Percentiles rank a stretch among this genome's conserved stretches.
Evolutionary conservation across 352 stramenopile genomes (phyloP).

Genomic region (Globisporangium takayamanum): DNA sequence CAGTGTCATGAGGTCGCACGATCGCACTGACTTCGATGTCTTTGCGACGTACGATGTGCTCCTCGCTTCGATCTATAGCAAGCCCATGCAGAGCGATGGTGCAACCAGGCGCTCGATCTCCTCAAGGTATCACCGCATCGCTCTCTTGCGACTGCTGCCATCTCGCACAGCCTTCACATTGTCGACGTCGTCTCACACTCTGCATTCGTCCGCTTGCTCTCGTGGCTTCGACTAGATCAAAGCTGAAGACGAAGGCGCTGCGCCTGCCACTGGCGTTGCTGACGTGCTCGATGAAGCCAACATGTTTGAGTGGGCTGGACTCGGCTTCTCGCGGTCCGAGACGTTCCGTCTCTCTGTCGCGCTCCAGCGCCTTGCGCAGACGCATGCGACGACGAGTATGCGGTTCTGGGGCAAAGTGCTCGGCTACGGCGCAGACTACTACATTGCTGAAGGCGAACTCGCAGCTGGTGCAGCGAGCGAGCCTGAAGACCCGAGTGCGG

Average conservation of each 20-base stretch:
- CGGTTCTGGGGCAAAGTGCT: conserved; percentile 88
- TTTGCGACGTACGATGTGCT: background rate
- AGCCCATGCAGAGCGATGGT: conserved; percentile 57
- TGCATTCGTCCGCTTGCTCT: background rate
- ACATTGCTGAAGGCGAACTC: conserved; percentile 78
- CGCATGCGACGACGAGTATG: conserved; percentile 55
- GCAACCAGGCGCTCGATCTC: conserved; percentile 49
- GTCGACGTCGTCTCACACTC: background rate
- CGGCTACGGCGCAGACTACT: conserved; percentile 68
- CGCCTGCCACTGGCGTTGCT: conserved; percentile 36
- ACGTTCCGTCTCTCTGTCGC: conserved; percentile 68
- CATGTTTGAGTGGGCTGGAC: conserved; percentile 76
- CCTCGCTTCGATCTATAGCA: conserved; percentile 21
- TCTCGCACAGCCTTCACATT: background rate
- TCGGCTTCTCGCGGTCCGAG: conserved; percentile 67
- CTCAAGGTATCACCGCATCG: conserved; percentile 33
- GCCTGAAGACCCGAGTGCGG: conserved; percentile 60
- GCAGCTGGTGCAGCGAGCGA: conserved; percentile 21
- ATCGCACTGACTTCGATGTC: background rate
- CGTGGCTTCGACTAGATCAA: conserved; percentile 22
- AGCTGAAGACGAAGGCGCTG: conserved; percentile 34
- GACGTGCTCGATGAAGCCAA: conserved; percentile 77
- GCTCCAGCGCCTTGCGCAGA: conserved; percentile 50
- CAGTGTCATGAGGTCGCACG: background rate
- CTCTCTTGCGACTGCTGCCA: background rate